phyloP scores from a whole-genome alignment of 148 eudicot genomes.

The Rhododendron ovatum region DNA sequence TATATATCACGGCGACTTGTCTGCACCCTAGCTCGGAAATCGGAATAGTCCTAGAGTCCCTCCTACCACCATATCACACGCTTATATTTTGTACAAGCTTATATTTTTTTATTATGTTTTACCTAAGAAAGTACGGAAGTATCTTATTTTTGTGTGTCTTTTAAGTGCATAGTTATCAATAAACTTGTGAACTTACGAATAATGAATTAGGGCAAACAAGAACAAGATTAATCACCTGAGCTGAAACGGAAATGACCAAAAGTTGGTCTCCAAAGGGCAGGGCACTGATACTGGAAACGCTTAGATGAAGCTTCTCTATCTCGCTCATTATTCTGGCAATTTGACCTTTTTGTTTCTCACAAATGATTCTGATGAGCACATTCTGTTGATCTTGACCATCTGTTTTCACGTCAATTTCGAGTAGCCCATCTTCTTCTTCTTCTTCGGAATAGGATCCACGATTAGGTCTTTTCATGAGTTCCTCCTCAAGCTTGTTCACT shows the following conservation, averaged over 20 bases:
- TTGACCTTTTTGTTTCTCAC: constrained; percentile 18
- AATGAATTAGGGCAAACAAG: background rate
- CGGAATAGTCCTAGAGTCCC: too few species aligned
- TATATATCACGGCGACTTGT: too few species aligned
- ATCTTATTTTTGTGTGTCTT: too few species aligned
- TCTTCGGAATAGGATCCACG: background rate
- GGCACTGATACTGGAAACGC: constrained; percentile 16
- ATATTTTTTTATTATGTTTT: too few species aligned
- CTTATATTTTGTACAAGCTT: too few species aligned
- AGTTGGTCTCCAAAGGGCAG: constrained; percentile 22
- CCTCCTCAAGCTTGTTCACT: background rate
- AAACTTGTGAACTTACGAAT: background rate
- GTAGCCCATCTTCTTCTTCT: constrained; percentile 2
- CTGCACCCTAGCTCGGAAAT: too few species aligned
- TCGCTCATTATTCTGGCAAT: constrained; percentile 15
- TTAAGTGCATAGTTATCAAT: too few species aligned
- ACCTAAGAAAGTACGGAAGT: too few species aligned
- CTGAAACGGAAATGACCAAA: constrained; percentile 34
- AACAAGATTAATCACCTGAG: constrained; percentile 34
- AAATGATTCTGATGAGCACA: constrained; percentile 31
- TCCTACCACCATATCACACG: too few species aligned
- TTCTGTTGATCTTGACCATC: constrained; percentile 14
- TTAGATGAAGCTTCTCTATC: constrained; percentile 28
- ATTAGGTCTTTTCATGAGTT: background rate
- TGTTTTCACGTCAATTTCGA: constrained; percentile 30